phyloP scores from a whole-genome alignment of 2,329 filamentous ascomycete species.

The Blastomyces parvus region DNA sequence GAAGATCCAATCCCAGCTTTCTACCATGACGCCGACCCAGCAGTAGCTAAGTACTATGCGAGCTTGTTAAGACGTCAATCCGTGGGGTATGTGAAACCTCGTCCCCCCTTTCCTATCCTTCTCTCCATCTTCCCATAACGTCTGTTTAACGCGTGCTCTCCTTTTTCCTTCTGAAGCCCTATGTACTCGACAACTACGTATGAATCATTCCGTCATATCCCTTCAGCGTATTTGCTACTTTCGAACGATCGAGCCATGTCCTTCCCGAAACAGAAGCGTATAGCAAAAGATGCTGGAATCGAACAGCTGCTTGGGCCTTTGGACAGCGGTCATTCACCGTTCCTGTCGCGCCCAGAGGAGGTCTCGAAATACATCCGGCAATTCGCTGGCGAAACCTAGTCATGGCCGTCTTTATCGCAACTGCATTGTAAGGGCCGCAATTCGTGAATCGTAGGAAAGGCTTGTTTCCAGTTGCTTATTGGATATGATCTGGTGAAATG shows the following conservation, averaged over 20 bases:
- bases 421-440: not conserved
- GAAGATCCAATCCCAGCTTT: constrained; percentile 8
- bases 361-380: constrained; percentile 5
- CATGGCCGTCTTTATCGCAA: not conserved
- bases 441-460: not conserved
- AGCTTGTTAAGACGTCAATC: constrained; percentile 5
- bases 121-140: not conserved
- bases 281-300: constrained; percentile 8
- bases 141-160: not conserved
- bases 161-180: not conserved
- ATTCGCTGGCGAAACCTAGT: constrained; percentile 1
- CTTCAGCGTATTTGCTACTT: constrained; percentile 9
- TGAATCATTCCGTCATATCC: constrained; percentile 11
- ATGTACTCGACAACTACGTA: constrained; percentile 1
- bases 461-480: not conserved
- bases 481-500: not conserved
- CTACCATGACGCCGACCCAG: constrained; percentile 11
- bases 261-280: constrained; percentile 6
- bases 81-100: not conserved
- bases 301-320: constrained; percentile 2
- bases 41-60: constrained; percentile 5
- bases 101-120: not conserved
- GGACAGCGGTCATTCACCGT: constrained; percentile 11
- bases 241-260: constrained; percentile 7
- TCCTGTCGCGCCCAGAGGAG: constrained; percentile 10